A percentile compares a stretch with the other conserved stretches of the same genome.
Evolutionary conservation across 2,329 filamentous ascomycete species (phyloP).

Genomic region (Monilinia polystroma): DNA sequence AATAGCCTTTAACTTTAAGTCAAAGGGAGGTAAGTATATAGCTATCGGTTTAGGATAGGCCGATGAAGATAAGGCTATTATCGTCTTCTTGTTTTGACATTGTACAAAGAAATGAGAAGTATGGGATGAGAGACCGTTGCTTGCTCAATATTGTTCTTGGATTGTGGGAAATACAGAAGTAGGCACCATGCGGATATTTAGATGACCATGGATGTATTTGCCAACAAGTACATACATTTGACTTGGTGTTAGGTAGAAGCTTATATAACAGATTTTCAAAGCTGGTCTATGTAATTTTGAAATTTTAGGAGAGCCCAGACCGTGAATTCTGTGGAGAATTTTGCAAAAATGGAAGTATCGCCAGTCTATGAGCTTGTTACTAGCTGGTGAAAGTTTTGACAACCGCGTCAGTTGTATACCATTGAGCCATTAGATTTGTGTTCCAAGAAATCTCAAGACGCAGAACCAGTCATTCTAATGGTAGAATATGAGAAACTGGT

Average conservation of each 20-base stretch:
- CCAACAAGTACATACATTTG: background rate
- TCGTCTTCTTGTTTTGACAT: background rate
- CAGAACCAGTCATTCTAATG: too few species aligned
- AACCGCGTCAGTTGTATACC: background rate
- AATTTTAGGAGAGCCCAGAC: background rate
- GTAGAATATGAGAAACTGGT: too few species aligned
- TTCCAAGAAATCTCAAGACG: too few species aligned
- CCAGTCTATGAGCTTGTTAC: background rate
- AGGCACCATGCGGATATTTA: too few species aligned
- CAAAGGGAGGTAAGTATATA: too few species aligned
- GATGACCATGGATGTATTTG: background rate
- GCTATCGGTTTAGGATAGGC: background rate
- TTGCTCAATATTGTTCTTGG: background rate
- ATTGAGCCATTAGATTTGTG: background rate
- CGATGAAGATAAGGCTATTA: background rate
- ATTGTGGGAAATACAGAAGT: too few species aligned
- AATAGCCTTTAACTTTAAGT: too few species aligned
- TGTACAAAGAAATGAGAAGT: background rate
- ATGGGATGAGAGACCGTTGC: background rate
- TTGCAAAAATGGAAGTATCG: too few species aligned
- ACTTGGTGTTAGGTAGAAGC: background rate
- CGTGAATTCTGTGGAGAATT: background rate
- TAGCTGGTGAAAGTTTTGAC: background rate
- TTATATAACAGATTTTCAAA: background rate
- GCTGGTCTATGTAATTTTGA: background rate